Percentiles rank a stretch among this genome's conserved stretches.
Conservation (phyloP, 306 rosid genomes). For the Ormosia emarginata region DNA sequence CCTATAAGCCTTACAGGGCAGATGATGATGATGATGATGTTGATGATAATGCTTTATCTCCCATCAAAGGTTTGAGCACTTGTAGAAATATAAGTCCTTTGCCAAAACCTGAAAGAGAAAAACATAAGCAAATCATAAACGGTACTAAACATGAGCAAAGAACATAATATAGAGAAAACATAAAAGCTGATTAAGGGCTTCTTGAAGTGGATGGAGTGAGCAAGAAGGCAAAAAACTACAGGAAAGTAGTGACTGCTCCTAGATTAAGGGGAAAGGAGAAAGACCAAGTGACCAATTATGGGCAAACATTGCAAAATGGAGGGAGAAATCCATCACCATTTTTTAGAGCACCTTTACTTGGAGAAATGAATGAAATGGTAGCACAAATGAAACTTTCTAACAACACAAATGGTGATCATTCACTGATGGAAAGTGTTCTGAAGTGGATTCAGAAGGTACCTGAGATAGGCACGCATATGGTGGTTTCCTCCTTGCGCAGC, state of each 20-base stretch:
- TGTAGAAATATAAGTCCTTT: slow-evolving; percentile 51
- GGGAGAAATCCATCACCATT: slow-evolving; percentile 32
- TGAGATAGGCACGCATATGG: too few species aligned
- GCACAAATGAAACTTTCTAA: slow-evolving; percentile 45
- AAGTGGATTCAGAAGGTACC: too few species aligned
- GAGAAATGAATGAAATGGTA: slow-evolving; percentile 66
- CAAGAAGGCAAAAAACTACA: slow-evolving; percentile 37
- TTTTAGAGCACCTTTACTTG: slow-evolving; percentile 37
- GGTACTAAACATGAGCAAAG: slow-evolving; percentile 11
- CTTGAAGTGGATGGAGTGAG: slow-evolving; percentile 13
- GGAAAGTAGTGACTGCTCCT: slow-evolving; percentile 65
- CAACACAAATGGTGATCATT: slow-evolving; percentile 7
- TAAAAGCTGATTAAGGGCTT: not conserved
- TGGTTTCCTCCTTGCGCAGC: too few species aligned
- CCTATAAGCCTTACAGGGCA: slow-evolving; percentile 41
- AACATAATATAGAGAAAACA: not conserved
- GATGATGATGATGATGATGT: not conserved
- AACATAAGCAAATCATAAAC: too few species aligned
- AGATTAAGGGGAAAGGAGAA: slow-evolving; percentile 39
- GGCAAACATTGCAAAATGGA: slow-evolving; percentile 20
- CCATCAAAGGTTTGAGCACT: slow-evolving; percentile 16
- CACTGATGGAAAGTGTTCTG: too few species aligned
- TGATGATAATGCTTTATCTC: not conserved
- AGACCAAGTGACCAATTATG: slow-evolving; percentile 11
- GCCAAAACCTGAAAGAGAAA: slow-evolving; percentile 42